Evolutionary conservation across 768 basidiomycete species (phyloP).

Genomic region (Phanerodontia chrysosporium): DNA sequence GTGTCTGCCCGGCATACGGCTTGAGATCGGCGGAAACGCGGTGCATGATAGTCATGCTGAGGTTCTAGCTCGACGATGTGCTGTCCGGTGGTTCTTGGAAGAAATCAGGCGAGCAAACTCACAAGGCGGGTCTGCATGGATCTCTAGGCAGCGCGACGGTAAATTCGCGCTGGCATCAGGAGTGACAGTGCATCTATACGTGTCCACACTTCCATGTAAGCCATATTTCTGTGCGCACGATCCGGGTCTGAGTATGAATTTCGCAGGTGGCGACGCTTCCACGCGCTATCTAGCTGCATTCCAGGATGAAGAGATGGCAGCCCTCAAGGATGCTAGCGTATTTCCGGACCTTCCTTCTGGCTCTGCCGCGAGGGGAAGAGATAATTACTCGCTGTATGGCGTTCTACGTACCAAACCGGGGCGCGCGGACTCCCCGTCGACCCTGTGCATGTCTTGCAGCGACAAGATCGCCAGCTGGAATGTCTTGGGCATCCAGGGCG

Average conservation of each 20-base stretch:
- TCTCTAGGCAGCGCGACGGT: constrained; percentile 32
- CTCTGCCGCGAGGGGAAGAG: constrained; percentile 65
- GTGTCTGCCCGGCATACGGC: constrained; percentile 61
- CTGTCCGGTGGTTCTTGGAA: constrained; percentile 74
- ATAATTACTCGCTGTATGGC: constrained; percentile 70
- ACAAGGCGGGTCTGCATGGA: constrained; percentile 42
- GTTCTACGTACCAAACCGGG: constrained; percentile 92
- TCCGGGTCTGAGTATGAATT: background rate
- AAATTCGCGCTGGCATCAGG: constrained; percentile 43
- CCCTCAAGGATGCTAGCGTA: constrained; percentile 53
- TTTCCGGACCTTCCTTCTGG: constrained; percentile 28
- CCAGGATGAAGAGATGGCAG: constrained; percentile 75
- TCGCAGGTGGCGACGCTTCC: constrained; percentile 83
- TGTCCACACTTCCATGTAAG: constrained; percentile 69
- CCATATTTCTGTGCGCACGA: background rate
- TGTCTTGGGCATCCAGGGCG: constrained; percentile 82
- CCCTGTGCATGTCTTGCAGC: constrained; percentile 86
- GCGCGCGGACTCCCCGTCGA: constrained; percentile 81
- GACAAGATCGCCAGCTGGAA: constrained; percentile 93
- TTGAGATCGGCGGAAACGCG: constrained; percentile 69
- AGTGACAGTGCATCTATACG: constrained; percentile 63
- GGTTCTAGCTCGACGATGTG: constrained; percentile 79
- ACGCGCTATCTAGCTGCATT: constrained; percentile 67
- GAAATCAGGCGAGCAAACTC: constrained; percentile 44
- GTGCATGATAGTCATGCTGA: constrained; percentile 92